Evolutionary conservation across 805 yeast species (phyloP), one percentile per base, ranked within the genome.

Genomic region (Starmerella floris): DNA sequence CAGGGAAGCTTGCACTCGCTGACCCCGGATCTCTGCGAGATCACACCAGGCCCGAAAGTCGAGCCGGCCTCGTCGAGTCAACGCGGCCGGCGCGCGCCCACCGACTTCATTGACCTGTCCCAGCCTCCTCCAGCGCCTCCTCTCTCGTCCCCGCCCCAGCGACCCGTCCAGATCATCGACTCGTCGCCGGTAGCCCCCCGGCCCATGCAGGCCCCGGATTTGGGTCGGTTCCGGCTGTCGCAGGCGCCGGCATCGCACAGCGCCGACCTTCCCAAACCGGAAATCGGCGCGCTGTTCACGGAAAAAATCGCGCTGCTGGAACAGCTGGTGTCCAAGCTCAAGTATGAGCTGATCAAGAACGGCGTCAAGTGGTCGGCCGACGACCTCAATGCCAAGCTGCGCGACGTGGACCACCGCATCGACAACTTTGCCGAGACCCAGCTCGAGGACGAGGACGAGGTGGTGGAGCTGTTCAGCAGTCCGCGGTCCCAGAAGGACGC

Each of bases 261-360:
- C 6, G 3, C 19, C 3, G 35, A 35, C 11, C 36, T 36, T 19
- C 44, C 44, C 5, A n/a, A 10, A 13, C 52, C 41, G 3, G 50
- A 51, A 28, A 42, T 50, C 19, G 54, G 54, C 16, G 37, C 53
- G 25, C 39, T 53, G 21, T 46, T 47, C 25, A 26, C 50, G 8
- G 57, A 54, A 35, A 52, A 53, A 30, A 52, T 54, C 23, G 55
- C 55, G 2, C 41, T 54, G 13, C 43, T 52, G 11, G 55, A 51
- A 42, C 51, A 41, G 26, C 52, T 53, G 25, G 38, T 54, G n/a
- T 22, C 25, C 5, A 21, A 25, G 1, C 36, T 51, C 21, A n/a
- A 26, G 13, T 8, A 22, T 2, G 37, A 37, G 15, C 46, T 53
- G 6, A 11, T 10, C 1, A 5, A 20, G 19, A 5, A 27, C 22